Conservation (phyloP, 1,284 basidiomycete species). For the Microbotryum violaceum region DNA sequence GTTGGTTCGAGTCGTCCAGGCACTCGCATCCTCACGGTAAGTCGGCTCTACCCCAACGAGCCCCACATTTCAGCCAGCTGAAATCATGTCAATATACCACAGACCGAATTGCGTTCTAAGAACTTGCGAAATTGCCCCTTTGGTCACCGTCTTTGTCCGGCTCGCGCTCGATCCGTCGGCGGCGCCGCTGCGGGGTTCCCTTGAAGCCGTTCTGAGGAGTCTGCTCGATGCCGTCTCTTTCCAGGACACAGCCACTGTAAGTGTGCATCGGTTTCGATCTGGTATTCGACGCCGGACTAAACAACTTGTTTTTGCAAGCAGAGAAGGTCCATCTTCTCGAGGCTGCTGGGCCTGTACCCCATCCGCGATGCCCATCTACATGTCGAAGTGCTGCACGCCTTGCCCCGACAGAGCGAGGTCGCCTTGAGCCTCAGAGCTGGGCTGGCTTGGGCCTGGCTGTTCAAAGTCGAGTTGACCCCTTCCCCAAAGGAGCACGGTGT, state of each 20-base stretch:
- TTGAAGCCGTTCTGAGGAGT: not conserved
- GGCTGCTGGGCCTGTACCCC: not conserved
- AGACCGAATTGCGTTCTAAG: not conserved
- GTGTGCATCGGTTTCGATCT: not conserved
- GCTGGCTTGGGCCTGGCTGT: too few species aligned
- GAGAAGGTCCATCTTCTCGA: not conserved
- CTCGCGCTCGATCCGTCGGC: constrained; percentile 15
- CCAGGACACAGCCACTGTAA: not conserved
- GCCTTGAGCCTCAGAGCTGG: too few species aligned
- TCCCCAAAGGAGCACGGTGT: too few species aligned
- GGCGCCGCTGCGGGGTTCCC: not conserved
- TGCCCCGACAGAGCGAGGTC: constrained; percentile 41
- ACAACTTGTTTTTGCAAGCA: not conserved
- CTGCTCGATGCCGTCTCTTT: not conserved
- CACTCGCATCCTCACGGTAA: too few species aligned
- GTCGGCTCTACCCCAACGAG: too few species aligned
- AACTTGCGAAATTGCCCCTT: not conserved
- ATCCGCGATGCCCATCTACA: not conserved
- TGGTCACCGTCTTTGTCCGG: not conserved
- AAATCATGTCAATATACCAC: not conserved
- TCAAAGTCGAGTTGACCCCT: too few species aligned
- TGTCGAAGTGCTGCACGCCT: constrained; percentile 3
- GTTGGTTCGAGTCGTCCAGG: too few species aligned
- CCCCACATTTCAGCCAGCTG: too few species aligned
- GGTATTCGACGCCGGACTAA: not conserved